Percentiles rank a stretch among this genome's conserved stretches.
Evolutionary conservation across 352 stramenopile species (phyloP).

Genomic region (Pythium pyrilobum): DNA sequence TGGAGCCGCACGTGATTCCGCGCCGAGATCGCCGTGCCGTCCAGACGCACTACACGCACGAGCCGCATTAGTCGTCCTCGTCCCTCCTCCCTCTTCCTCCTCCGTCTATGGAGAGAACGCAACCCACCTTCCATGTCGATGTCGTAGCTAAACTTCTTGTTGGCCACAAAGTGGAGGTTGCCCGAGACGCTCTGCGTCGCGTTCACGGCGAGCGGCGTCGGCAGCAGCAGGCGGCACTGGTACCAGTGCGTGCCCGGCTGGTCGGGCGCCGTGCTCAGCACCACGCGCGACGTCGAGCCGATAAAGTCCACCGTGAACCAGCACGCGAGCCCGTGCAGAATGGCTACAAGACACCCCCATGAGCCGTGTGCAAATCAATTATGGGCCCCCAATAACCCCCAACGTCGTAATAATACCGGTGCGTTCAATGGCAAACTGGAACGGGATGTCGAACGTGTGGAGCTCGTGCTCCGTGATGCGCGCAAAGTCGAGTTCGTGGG

Average conservation of each 20-base stretch:
- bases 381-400: too few species aligned
- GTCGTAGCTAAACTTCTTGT: constrained; percentile 97
- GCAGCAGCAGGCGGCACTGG: constrained; percentile 91
- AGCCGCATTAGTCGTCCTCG: not conserved
- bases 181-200: constrained; percentile 84
- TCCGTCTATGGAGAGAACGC: not conserved
- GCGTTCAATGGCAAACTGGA: constrained; percentile 81
- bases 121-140: constrained; percentile 78
- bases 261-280: constrained; percentile 82
- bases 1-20: constrained; percentile 88
- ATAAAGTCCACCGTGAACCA: constrained; percentile 99
- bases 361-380: not conserved
- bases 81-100: not conserved
- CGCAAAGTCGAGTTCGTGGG: constrained; percentile 86
- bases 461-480: constrained; percentile 73
- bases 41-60: constrained; percentile 57
- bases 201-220: constrained; percentile 91
- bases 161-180: constrained; percentile 88
- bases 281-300: constrained; percentile 72
- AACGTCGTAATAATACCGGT: constrained; percentile 40
- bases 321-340: constrained; percentile 96
- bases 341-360: constrained; percentile 28
- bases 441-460: constrained; percentile 88
- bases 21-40: constrained; percentile 83
- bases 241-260: constrained; percentile 86